Evolutionary conservation across 495 filamentous ascomycete species (phyloP).

Genomic region (Hypoxylon fuscum): DNA sequence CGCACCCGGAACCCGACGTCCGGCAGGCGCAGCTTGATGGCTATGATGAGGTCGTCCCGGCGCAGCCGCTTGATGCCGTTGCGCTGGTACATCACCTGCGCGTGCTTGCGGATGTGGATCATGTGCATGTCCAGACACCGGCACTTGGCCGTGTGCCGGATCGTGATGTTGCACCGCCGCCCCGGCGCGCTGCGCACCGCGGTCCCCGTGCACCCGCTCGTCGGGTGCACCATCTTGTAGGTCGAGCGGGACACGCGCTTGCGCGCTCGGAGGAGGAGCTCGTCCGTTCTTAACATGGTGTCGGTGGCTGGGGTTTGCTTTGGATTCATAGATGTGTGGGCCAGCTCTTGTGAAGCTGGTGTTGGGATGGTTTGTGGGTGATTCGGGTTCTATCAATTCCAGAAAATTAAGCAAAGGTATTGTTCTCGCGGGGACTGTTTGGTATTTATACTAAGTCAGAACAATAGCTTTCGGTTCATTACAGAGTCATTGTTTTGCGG

Average conservation of each 20-base stretch:
- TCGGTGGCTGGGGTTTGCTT: too few relatives aligned
- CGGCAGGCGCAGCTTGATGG: slow-evolving; percentile 18
- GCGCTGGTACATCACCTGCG: background rate
- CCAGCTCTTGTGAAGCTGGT: too few relatives aligned
- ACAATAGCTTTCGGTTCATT: slow-evolving; percentile 2
- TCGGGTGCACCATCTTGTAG: slow-evolving; percentile 15
- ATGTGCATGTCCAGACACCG: slow-evolving; percentile 8
- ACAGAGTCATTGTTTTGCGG: background rate
- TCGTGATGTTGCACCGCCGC: slow-evolving; percentile 7
- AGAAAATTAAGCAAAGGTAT: background rate
- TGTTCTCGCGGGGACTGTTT: background rate
- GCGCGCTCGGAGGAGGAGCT: slow-evolving; percentile 10
- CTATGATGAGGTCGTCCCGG: slow-evolving; percentile 20
- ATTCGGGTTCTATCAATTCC: background rate
- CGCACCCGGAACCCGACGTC: slow-evolving; percentile 1
- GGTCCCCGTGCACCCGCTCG: slow-evolving; percentile 19
- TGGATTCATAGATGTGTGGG: too few relatives aligned
- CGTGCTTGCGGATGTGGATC: slow-evolving; percentile 5
- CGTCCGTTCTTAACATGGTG: slow-evolving; percentile 7
- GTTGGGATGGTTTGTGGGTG: too few relatives aligned
- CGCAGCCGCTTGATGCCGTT: slow-evolving; percentile 6
- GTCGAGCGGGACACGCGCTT: slow-evolving; percentile 12
- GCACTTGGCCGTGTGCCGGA: slow-evolving; percentile 9
- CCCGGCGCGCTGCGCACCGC: background rate
- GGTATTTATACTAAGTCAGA: background rate